Conservation (phyloP, 768 basidiomycete species). For the Bullera alba region DNA sequence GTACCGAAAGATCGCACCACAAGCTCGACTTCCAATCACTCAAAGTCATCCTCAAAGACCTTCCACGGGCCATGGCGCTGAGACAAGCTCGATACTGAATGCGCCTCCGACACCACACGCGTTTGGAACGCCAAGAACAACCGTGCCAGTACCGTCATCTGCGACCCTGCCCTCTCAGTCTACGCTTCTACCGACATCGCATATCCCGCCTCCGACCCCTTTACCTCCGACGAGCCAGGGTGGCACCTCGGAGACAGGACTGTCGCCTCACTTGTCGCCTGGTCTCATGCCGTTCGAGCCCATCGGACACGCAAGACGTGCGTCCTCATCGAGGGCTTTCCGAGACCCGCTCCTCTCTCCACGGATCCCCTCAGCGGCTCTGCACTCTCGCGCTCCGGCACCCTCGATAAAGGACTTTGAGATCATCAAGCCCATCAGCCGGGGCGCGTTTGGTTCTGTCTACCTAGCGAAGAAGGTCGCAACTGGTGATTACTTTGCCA, state of each 20-base stretch:
- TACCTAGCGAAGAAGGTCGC: constrained; percentile 97
- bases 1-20: constrained; percentile 36
- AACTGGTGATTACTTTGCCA: constrained; percentile 97
- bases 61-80: constrained; percentile 9
- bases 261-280: constrained; percentile 17
- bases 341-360: constrained; percentile 67
- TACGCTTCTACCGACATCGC: background rate
- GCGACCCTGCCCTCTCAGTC: constrained; percentile 4
- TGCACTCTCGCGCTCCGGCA: constrained; percentile 68
- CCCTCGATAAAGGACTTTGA: constrained; percentile 99
- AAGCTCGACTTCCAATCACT: constrained; percentile 40
- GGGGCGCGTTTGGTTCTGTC: constrained; percentile 96
- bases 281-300: constrained; percentile 16
- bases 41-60: constrained; percentile 31
- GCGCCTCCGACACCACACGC: background rate
- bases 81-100: background rate
- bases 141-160: constrained; percentile 7
- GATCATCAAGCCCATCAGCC: constrained; percentile 97
- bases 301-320: constrained; percentile 23
- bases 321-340: constrained; percentile 22
- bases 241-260: background rate
- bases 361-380: constrained; percentile 68
- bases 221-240: background rate
- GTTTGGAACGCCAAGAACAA: background rate
- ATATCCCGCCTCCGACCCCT: background rate